phyloP scores from a whole-genome alignment of 164 flowering plant species.

The Nymphaea colorata region DNA sequence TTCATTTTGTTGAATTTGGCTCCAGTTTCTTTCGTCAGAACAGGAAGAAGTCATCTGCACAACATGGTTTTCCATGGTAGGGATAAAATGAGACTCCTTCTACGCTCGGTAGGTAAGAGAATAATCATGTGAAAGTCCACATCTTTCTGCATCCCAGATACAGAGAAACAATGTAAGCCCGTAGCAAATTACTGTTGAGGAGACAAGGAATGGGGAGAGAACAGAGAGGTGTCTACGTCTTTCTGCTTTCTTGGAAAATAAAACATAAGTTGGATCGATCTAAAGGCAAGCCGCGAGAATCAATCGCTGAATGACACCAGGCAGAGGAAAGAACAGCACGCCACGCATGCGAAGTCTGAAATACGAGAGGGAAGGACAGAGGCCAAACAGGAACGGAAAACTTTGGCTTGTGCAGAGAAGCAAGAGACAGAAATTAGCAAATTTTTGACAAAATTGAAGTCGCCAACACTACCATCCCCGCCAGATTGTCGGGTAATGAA shows the following conservation, averaged over 20 bases:
- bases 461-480: neutral
- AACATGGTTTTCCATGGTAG: neutral
- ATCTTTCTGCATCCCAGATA: neutral
- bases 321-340: neutral
- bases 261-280: neutral
- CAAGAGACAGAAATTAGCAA: neutral
- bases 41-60: neutral
- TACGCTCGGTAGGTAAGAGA: no score
- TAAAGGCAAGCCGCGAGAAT: no score
- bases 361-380: neutral
- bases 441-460: neutral
- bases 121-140: neutral
- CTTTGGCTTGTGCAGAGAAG: neutral
- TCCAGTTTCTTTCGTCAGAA: neutral
- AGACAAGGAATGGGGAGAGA: neutral
- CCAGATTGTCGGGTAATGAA: neutral
- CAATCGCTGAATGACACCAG: neutral
- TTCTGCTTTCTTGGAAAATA: neutral
- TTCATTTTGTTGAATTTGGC: neutral
- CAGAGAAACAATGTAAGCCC: neutral
- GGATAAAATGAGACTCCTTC: no score
- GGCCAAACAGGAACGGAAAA: neutral
- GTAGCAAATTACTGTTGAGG: neutral
- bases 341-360: neutral
- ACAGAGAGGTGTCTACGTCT: neutral